Conservation (phyloP, 495 filamentous ascomycete species). For the Chaetomidium leptoderma region DNA sequence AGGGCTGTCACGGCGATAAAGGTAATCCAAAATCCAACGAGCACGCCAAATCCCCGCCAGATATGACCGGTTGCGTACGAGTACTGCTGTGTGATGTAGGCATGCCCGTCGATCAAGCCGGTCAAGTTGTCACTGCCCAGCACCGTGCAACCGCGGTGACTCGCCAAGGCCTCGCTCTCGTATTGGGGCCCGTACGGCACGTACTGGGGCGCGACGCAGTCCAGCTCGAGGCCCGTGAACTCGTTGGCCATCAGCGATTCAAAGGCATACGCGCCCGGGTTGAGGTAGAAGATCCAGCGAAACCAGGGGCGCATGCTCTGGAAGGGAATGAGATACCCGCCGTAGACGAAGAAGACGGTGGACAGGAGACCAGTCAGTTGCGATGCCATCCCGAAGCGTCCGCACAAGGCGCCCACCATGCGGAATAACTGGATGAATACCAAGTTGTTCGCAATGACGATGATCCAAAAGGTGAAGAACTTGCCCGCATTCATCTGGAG, state of each 20-base stretch:
- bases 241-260: conserved; percentile 67
- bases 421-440: conserved; percentile 66
- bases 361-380: conserved; percentile 1
- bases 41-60: conserved; percentile 74
- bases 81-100: conserved; percentile 56
- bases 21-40: conserved; percentile 61
- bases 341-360: conserved; percentile 52
- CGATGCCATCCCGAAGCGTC: conserved; percentile 56
- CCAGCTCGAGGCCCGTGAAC: conserved; percentile 49
- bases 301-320: conserved; percentile 75
- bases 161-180: conserved; percentile 42
- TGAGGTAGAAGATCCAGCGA: conserved; percentile 73
- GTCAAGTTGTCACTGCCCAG: conserved; percentile 47
- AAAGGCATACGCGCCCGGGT: conserved; percentile 73
- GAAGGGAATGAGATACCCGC: conserved; percentile 70
- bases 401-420: conserved; percentile 57
- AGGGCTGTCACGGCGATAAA: conserved; percentile 35
- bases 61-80: conserved; percentile 57
- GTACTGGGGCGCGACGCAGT: conserved; percentile 28
- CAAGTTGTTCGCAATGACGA: conserved; percentile 51
- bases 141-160: conserved; percentile 42
- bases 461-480: conserved; percentile 61
- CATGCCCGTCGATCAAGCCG: conserved; percentile 42
- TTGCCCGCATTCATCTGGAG: conserved; percentile 48
- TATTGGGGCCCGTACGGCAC: conserved; percentile 53